Conservation (phyloP, 495 filamentous ascomycete genomes). For the Lepraria neglecta region DNA sequence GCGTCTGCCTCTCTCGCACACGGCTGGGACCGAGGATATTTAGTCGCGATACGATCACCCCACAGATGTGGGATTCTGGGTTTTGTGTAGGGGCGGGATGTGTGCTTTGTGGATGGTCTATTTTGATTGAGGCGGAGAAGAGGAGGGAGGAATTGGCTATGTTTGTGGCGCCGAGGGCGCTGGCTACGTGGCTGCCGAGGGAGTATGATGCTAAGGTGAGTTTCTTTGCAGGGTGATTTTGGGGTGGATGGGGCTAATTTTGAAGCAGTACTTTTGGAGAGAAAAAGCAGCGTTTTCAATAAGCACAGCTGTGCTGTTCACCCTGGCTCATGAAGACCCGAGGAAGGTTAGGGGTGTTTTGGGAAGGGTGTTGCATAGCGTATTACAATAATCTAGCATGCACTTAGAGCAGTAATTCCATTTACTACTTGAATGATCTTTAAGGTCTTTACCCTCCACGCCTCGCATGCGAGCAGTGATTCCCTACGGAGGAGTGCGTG, state of each 20-base stretch:
- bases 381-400: conserved; percentile 14
- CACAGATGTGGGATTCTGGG: conserved; percentile 59
- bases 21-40: conserved; percentile 69
- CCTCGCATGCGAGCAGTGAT: neutral
- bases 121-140: conserved; percentile 62
- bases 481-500: neutral
- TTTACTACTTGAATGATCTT: no score
- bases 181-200: conserved; percentile 70
- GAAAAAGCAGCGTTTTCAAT: conserved; percentile 69
- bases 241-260: no score
- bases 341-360: conserved; percentile 66
- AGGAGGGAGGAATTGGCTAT: conserved; percentile 73
- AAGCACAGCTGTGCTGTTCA: conserved; percentile 70
- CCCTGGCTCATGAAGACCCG: conserved; percentile 58
- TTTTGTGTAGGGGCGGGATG: conserved; percentile 72
- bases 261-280: conserved; percentile 58
- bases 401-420: neutral
- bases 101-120: conserved; percentile 77
- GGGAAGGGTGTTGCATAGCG: conserved; percentile 36
- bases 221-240: conserved; percentile 1
- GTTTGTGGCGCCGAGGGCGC: conserved; percentile 79
- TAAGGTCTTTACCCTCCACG: neutral
- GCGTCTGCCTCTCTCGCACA: conserved; percentile 75
- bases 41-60: conserved; percentile 45
- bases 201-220: conserved; percentile 58